phyloP scores from a whole-genome alignment of 257 asterid genomes.

The Craterostigma plantagineum region DNA sequence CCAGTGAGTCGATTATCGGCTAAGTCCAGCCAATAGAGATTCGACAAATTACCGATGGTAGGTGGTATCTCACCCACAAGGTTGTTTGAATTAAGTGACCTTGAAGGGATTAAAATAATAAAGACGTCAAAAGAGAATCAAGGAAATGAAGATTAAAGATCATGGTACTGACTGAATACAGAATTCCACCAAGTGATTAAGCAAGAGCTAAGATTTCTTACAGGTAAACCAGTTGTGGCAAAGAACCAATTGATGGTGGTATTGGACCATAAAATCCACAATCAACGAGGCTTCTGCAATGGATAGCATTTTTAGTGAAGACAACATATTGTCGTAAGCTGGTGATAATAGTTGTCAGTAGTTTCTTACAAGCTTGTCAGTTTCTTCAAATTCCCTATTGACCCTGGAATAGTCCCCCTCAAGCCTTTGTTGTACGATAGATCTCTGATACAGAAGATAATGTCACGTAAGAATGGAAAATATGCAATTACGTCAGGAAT shows the following conservation, averaged over 20 bases:
- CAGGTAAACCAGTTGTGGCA: slow-evolving; percentile 39
- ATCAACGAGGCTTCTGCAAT: slow-evolving; percentile 55
- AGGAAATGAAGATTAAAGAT: too few species aligned
- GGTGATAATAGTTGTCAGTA: neutral
- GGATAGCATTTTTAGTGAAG: slow-evolving; percentile 5
- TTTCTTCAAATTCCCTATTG: slow-evolving; percentile 42
- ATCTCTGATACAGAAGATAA: slow-evolving; percentile 24
- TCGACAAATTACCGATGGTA: slow-evolving; percentile 33
- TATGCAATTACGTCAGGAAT: too few species aligned
- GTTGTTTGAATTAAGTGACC: slow-evolving; percentile 60
- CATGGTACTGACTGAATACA: neutral
- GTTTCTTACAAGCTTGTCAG: slow-evolving; percentile 62
- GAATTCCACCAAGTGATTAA: neutral
- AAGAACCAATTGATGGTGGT: slow-evolving; percentile 60
- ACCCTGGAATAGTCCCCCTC: slow-evolving; percentile 47
- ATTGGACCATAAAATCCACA: slow-evolving; percentile 66
- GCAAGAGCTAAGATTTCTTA: slow-evolving; percentile 16
- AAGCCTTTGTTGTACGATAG: slow-evolving; percentile 56
- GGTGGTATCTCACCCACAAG: slow-evolving; percentile 65
- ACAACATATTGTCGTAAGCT: neutral
- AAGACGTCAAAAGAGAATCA: too few species aligned
- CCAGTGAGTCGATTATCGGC: slow-evolving; percentile 77
- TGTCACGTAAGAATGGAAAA: too few species aligned
- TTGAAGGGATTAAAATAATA: slow-evolving; percentile 8
- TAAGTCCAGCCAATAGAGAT: slow-evolving; percentile 66